Evolutionary conservation across 306 rosid species (phyloP), one percentile per base, ranked within the genome.

Genomic region (Vigna angularis): DNA sequence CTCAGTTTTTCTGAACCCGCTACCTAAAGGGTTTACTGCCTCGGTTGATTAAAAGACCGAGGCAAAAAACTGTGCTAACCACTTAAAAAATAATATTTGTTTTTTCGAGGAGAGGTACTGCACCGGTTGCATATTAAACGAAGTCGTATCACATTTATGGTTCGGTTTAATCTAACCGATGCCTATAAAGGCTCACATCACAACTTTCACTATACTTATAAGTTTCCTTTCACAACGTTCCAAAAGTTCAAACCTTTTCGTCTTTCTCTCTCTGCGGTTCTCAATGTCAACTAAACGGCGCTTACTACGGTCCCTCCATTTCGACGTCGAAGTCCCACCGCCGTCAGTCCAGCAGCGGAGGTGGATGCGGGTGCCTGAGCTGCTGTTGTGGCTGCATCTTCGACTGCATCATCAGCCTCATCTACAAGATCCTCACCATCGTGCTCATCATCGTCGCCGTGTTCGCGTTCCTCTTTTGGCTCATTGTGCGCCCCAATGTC

Each of bases 281-380:
- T 5, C 51, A 68, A 92, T 92, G 93, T 82, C 92, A 72, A 22
- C 14, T 93, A 42, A 93, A 93, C 86, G 96, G 96, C 28, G 87
- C 98, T 34, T 93, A 88, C 78, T 91, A 93, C 77, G 97, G 97
- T 45, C 97, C 98, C 2, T 69, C 98, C 3, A 67, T 93, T 62
- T 97, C 97, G 0, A 91, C 93, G 17, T 90, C 90, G 0, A 86
- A 77, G 9, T 61, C 88, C 70, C 56, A 83, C 84, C 62, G 76
- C 74, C 87, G 88, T 15, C 79, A 62, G 0, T 59, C 81, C 20
- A 83, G 88, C 58, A 77, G 88, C 65, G 83, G 86, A 26, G 83
- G 85, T 53, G 80, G 88, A 56, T 81, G 86, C 38, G 84, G 86
- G 38, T 66, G 78, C 75, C 22, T 84, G 57, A 57, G 81, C 36